Evolutionary conservation across 192 early-diverging fungal genomes (phyloP).

Genomic region (Thoreauomyces humboldtii): DNA sequence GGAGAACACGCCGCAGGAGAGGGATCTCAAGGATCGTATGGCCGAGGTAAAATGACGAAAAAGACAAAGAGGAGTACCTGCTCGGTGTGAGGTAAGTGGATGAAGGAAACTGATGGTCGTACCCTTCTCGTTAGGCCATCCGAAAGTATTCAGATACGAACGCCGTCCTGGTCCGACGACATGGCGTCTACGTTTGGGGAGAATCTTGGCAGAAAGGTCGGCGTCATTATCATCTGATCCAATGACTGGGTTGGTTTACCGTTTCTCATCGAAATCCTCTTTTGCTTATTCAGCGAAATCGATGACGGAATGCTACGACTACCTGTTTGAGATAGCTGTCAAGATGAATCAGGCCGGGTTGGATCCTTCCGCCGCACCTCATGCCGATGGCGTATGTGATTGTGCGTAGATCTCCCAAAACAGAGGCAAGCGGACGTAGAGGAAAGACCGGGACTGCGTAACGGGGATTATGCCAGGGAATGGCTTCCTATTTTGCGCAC

Average conservation of each 20-base stretch:
- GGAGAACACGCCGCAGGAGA: conserved; percentile 93
- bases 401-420: no score
- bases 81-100: no score
- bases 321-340: conserved; percentile 94
- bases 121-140: conserved; percentile 60
- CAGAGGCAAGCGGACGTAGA: no score
- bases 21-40: conserved; percentile 86
- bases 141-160: conserved; percentile 82
- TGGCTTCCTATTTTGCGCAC: no score
- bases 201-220: conserved; percentile 89
- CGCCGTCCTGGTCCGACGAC: conserved; percentile 90
- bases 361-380: conserved; percentile 70
- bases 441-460: no score
- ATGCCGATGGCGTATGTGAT: no score
- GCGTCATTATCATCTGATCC: no score
- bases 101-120: not conserved
- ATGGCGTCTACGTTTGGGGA: conserved; percentile 98
- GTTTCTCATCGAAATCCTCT: no score
- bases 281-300: conserved; percentile 66
- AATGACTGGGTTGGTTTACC: no score
- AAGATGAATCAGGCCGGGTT: conserved; percentile 86
- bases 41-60: conserved; percentile 64
- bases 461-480: no score
- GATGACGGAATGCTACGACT: conserved; percentile 98
- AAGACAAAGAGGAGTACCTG: no score